Evolutionary conservation across 1,284 basidiomycete species (phyloP).

Genomic region (Rhodotorula sp.): DNA sequence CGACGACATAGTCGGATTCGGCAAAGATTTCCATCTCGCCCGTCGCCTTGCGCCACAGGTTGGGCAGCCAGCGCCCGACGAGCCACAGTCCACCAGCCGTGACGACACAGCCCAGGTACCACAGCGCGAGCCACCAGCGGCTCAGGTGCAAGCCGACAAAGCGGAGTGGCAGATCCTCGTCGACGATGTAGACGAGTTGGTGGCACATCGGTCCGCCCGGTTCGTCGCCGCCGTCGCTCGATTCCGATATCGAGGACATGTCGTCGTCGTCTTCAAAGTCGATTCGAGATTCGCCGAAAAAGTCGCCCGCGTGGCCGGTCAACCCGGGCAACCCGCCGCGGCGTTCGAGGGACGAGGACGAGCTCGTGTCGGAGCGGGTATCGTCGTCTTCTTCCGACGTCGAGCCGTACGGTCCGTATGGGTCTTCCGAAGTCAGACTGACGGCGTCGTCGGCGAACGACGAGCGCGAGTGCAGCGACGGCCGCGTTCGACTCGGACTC

Average conservation of each 20-base stretch:
- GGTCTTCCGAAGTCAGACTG: slow-evolving; percentile 35
- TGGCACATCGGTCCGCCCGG: slow-evolving; percentile 47
- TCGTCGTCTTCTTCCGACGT: slow-evolving; percentile 31
- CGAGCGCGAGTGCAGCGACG: no score
- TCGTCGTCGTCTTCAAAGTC: slow-evolving; percentile 61
- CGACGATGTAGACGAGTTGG: slow-evolving; percentile 82
- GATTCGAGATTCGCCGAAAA: slow-evolving; percentile 71
- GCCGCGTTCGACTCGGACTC: slow-evolving; percentile 27
- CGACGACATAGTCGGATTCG: slow-evolving; percentile 71
- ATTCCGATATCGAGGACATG: slow-evolving; percentile 32
- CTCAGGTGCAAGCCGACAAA: slow-evolving; percentile 85
- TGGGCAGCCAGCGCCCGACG: slow-evolving; percentile 90
- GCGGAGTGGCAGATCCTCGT: slow-evolving; percentile 86
- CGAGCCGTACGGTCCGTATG: slow-evolving; percentile 44
- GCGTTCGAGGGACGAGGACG: slow-evolving; percentile 30
- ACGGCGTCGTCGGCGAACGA: slow-evolving; percentile 7
- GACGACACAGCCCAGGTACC: slow-evolving; percentile 69
- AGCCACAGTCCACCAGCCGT: slow-evolving; percentile 76
- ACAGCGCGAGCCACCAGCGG: slow-evolving; percentile 64
- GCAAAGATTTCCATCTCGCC: slow-evolving; percentile 80
- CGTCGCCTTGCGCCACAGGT: slow-evolving; percentile 83
- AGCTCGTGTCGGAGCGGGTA: slow-evolving; percentile 32
- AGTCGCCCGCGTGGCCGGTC: slow-evolving; percentile 55
- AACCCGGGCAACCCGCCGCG: slow-evolving; percentile 34
- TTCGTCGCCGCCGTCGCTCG: slow-evolving; percentile 41